Conservation (phyloP, 768 basidiomycete genomes). For the Rhizopogon vesiculosus region DNA sequence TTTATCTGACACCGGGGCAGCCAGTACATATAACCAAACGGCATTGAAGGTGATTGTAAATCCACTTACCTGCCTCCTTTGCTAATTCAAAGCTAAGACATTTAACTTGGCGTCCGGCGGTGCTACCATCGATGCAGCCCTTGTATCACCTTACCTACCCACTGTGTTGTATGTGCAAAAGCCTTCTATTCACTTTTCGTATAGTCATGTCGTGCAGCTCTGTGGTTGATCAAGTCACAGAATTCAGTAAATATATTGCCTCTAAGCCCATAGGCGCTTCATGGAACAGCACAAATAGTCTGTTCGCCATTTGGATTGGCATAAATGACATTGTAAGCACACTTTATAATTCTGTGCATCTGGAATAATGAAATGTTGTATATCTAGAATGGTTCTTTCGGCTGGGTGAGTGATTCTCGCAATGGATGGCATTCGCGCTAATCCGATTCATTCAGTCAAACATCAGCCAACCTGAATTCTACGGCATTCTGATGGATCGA, state of each 20-base stretch:
- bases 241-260: constrained; percentile 45
- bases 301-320: constrained; percentile 68
- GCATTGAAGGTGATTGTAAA: constrained; percentile 36
- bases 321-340: constrained; percentile 55
- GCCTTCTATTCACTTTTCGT: neutral
- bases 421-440: neutral
- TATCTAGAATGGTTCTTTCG: constrained; percentile 1
- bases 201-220: constrained; percentile 10
- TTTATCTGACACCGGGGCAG: constrained; percentile 22
- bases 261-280: constrained; percentile 45
- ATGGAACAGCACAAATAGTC: constrained; percentile 52
- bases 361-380: neutral
- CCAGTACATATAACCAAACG: constrained; percentile 51
- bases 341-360: neutral
- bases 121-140: constrained; percentile 55
- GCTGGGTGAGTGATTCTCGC: constrained; percentile 13
- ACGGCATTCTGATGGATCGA: constrained; percentile 17
- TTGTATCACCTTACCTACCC: constrained; percentile 49
- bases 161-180: constrained; percentile 43
- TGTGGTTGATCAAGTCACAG: constrained; percentile 51
- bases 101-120: constrained; percentile 68
- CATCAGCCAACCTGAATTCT: constrained; percentile 17
- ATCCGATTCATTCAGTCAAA: constrained; percentile 13
- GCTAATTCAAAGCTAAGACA: constrained; percentile 30
- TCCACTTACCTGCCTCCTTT: neutral